These are phyloP conservation scores for Eucalyptus curtisii DNA, from an alignment of 345 rosid genomes.

Conservation along the genomic window DNA sequence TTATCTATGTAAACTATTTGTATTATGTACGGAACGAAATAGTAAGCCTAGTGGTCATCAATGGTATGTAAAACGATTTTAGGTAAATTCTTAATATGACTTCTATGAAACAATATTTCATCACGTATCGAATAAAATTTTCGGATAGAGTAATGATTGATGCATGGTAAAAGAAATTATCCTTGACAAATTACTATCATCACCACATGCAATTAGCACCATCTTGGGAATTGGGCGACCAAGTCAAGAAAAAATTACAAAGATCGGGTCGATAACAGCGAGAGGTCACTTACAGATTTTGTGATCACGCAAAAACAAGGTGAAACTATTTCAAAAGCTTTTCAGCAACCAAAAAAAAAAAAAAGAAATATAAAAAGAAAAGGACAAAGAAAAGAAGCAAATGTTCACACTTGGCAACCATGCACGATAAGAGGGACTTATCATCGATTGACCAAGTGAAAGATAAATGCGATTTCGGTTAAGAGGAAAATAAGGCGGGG, in stretches of 20 bases:
- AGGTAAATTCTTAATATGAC: background rate
- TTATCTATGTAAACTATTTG: background rate
- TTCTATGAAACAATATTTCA: background rate
- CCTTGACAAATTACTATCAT: background rate
- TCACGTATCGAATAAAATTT: background rate
- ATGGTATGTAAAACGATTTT: background rate
- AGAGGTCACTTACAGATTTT: background rate
- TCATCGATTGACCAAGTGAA: background rate
- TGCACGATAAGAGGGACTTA: background rate
- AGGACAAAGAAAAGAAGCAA: background rate
- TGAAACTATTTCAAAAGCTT: background rate
- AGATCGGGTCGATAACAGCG: background rate
- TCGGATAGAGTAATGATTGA: background rate
- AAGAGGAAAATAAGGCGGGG: background rate
- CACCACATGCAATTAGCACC: background rate
- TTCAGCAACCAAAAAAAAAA: accelerated
- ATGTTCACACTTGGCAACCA: background rate
- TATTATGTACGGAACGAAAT: background rate
- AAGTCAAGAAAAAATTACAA: background rate
- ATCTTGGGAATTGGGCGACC: background rate
- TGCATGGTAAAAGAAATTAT: background rate
- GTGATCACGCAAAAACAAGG: background rate
- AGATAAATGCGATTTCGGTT: background rate
- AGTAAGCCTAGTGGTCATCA: background rate
- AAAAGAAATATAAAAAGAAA: background rate